A percentile compares a stretch with the other conserved stretches of the same genome.
Conservation (phyloP, 345 rosid species). For the Brassica napus region Da-Ae NC_063452.1:60837501-60838000, state of each 20-base stretch:
- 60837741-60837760: slow-evolving; percentile 22
- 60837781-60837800: slow-evolving; percentile 34
- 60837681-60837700: slow-evolving; percentile 35
- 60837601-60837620: slow-evolving; percentile 23
- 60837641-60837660: slow-evolving; percentile 23
- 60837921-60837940: slow-evolving; percentile 30
- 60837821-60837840: slow-evolving; percentile 35
- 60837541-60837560: background rate
- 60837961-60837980: slow-evolving; percentile 27
- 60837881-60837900: slow-evolving; percentile 25
- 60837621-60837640: slow-evolving; percentile 28
- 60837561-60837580: slow-evolving; percentile 16
- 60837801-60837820: slow-evolving; percentile 23
- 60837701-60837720: slow-evolving; percentile 32
- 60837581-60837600: slow-evolving; percentile 25
- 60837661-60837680: slow-evolving; percentile 32
- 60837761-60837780: slow-evolving; percentile 41
- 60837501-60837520: background rate
- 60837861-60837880: slow-evolving; percentile 14
- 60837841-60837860: slow-evolving; percentile 42
- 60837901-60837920: slow-evolving; percentile 18
- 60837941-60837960: slow-evolving; percentile 22
- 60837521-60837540: background rate
- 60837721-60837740: slow-evolving; percentile 38
- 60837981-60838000: slow-evolving; percentile 27